These are phyloP conservation scores for Zygotorulaspora chibaensis DNA, from an alignment of 805 yeast species.

Conservation along the genomic window DNA sequence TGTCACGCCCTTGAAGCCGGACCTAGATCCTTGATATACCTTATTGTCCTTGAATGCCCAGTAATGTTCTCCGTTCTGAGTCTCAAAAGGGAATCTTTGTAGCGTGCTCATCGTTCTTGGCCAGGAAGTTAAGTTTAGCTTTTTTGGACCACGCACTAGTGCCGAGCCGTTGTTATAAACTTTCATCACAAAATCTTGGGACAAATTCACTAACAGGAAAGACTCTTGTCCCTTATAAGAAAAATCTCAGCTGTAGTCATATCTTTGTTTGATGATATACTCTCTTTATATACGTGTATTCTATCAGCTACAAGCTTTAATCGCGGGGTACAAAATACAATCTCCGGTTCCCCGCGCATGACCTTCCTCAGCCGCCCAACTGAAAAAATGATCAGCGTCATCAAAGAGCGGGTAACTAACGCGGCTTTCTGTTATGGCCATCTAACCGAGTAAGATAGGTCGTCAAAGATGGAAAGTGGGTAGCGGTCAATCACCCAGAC, in stretches of 20 bases:
- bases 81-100: slow-evolving; percentile 18
- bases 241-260: no score
- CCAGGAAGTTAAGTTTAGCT: not conserved
- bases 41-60: slow-evolving; percentile 23
- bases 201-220: no score
- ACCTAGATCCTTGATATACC: slow-evolving; percentile 20
- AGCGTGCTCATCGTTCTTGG: slow-evolving; percentile 2
- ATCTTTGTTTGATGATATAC: no score
- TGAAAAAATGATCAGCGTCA: not conserved
- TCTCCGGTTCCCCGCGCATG: slow-evolving; percentile 5
- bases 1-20: slow-evolving; percentile 54
- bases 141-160: not conserved
- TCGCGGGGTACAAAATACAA: slow-evolving; percentile 7
- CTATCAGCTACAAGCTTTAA: not conserved
- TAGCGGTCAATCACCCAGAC: not conserved
- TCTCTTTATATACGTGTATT: not conserved
- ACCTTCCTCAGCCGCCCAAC: not conserved
- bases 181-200: not conserved
- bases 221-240: no score
- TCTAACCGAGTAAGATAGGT: no score
- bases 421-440: not conserved
- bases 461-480: no score
- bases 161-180: not conserved
- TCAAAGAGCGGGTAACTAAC: not conserved
- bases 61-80: slow-evolving; percentile 28